Percentiles rank a stretch among this genome's conserved stretches.
These are phyloP conservation scores for Curvularia spicifera DNA, from an alignment of 2,329 filamentous ascomycete species.

Conservation along the genomic window DNA sequence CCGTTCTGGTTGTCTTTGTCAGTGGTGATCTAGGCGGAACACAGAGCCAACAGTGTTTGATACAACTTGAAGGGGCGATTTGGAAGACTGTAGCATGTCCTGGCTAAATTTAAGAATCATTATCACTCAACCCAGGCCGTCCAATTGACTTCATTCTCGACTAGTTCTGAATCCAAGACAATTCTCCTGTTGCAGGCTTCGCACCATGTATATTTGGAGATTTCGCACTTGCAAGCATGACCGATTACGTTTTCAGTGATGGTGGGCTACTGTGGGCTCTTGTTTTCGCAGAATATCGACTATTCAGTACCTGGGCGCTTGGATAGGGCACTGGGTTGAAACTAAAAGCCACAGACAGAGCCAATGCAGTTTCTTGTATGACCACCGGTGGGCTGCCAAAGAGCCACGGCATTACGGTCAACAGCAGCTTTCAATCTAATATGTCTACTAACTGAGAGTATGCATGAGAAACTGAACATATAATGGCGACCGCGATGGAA, in stretches of 20 bases:
- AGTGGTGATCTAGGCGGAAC: constrained; percentile 26
- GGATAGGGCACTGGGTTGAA: not conserved
- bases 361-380: too few relatives aligned
- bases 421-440: too few relatives aligned
- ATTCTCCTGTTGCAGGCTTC: not conserved
- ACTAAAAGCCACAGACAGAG: too few relatives aligned
- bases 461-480: too few relatives aligned
- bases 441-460: too few relatives aligned
- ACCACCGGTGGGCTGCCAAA: too few relatives aligned
- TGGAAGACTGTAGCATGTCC: constrained; percentile 15
- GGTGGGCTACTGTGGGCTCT: too few relatives aligned
- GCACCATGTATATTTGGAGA: not conserved
- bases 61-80: constrained; percentile 17
- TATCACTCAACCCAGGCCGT: not conserved
- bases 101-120: not conserved
- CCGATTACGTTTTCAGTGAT: too few relatives aligned
- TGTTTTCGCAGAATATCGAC: not conserved
- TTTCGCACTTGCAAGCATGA: not conserved
- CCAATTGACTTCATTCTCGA: not conserved
- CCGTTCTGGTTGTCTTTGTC: constrained; percentile 32
- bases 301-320: not conserved
- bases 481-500: too few relatives aligned
- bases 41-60: constrained; percentile 3
- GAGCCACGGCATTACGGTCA: too few relatives aligned
- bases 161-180: not conserved